Conservation (phyloP, 1,284 basidiomycete species). For the Peniophora sp. region DNA sequence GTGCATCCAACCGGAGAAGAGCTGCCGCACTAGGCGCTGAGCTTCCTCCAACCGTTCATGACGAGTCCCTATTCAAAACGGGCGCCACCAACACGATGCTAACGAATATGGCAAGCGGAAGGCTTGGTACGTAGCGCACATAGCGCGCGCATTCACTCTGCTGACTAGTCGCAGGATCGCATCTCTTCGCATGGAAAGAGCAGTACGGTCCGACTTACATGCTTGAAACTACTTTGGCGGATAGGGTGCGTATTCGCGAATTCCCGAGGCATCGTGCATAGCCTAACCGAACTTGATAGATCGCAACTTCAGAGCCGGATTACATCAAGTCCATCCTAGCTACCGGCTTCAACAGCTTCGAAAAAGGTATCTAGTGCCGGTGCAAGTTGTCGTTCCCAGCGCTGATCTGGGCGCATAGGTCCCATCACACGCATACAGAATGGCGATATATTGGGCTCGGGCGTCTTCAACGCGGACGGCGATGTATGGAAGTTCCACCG, state of each 20-base stretch:
- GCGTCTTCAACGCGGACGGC: slow-evolving; percentile 11
- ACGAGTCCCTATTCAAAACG: neutral
- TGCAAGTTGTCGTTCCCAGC: neutral
- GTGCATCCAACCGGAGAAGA: neutral
- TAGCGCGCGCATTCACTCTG: neutral
- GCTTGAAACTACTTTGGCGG: neutral
- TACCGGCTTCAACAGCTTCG: slow-evolving; percentile 4
- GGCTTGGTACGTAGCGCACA: neutral
- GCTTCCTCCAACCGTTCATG: neutral
- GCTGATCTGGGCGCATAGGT: neutral
- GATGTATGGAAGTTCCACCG: slow-evolving; percentile 18
- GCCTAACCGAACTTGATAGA: neutral
- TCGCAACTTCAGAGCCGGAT: slow-evolving; percentile 6
- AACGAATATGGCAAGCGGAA: neutral
- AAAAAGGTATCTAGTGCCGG: slow-evolving; percentile 2
- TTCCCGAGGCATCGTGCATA: neutral
- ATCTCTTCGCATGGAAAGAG: neutral
- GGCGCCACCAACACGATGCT: neutral
- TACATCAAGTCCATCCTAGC: slow-evolving; percentile 6
- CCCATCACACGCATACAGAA: neutral
- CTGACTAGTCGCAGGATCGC: neutral
- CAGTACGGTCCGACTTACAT: neutral
- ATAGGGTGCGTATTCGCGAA: neutral
- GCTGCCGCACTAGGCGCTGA: neutral
- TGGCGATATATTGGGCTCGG: slow-evolving; percentile 4